Conservation (phyloP, 257 asterid species). For the Echites panduratus region DNA sequence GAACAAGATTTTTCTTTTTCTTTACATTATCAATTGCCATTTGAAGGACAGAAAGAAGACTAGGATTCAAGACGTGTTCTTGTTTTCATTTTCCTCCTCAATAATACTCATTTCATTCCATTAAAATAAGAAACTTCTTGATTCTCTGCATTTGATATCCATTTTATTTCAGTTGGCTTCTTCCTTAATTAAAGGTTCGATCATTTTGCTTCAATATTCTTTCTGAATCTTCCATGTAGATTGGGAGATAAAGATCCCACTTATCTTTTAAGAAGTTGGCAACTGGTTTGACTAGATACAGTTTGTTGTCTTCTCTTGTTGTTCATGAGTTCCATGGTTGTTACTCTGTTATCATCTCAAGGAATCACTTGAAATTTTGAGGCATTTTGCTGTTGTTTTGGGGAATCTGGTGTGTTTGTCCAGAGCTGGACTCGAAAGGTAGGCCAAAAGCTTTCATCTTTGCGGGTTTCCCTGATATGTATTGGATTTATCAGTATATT, state of each 20-base stretch:
- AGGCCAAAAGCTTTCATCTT: slow-evolving; percentile 20
- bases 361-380: slow-evolving; percentile 41
- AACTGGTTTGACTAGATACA: slow-evolving; percentile 10
- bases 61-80: slow-evolving; percentile 5
- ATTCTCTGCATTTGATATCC: slow-evolving; percentile 53
- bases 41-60: slow-evolving; percentile 10
- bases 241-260: slow-evolving; percentile 25
- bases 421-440: slow-evolving; percentile 44
- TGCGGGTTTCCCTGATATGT: slow-evolving; percentile 2
- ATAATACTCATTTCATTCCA: not conserved
- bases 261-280: slow-evolving; percentile 25
- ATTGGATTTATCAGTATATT: slow-evolving; percentile 17
- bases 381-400: slow-evolving; percentile 22
- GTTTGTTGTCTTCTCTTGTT: slow-evolving; percentile 4
- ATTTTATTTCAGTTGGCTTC: slow-evolving; percentile 19
- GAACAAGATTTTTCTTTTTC: slow-evolving; percentile 14
- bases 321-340: slow-evolving; percentile 30
- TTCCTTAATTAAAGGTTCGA: slow-evolving; percentile 17
- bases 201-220: slow-evolving; percentile 18
- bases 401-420: slow-evolving; percentile 15
- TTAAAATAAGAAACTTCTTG: slow-evolving; percentile 21
- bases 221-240: slow-evolving; percentile 30
- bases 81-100: slow-evolving; percentile 6
- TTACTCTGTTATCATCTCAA: slow-evolving; percentile 42
- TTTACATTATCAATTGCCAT: slow-evolving; percentile 32